These are phyloP conservation scores for Rhizophagus sp. DNA, from an alignment of 192 early-diverging fungal species.

Conservation along the genomic window DNA sequence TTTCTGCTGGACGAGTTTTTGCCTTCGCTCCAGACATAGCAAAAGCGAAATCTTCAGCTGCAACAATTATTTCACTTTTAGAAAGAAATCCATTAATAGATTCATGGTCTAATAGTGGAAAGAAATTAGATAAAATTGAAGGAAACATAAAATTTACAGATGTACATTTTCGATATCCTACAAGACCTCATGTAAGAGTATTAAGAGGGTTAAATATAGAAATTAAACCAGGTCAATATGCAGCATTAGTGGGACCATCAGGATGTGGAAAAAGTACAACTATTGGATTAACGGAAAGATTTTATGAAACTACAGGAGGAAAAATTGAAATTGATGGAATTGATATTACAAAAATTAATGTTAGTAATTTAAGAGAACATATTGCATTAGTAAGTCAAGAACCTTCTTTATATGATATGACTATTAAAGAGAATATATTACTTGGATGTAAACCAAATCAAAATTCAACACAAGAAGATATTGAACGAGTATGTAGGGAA, in stretches of 20 bases:
- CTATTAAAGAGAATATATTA: conserved; percentile 52
- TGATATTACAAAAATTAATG: conserved; percentile 47
- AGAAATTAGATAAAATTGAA: conserved; percentile 34
- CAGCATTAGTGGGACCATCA: conserved; percentile 78
- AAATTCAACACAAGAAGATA: conserved; percentile 44
- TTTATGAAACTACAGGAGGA: conserved; percentile 55
- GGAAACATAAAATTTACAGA: conserved; percentile 36
- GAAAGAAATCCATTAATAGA: conserved; percentile 54
- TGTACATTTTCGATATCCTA: conserved; percentile 58
- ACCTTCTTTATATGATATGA: conserved; percentile 38
- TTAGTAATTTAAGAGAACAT: conserved; percentile 42
- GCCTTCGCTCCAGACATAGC: conserved; percentile 56
- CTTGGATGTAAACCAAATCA: conserved; percentile 55
- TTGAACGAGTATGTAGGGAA: conserved; percentile 49
- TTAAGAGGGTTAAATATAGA: conserved; percentile 56
- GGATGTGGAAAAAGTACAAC: conserved; percentile 71
- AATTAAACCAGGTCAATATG: conserved; percentile 62
- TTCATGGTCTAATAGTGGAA: conserved; percentile 32
- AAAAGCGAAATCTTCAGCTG: conserved; percentile 59
- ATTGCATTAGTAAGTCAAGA: conserved; percentile 56
- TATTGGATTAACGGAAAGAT: conserved; percentile 60
- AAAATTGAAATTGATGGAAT: conserved; percentile 42
- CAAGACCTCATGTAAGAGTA: conserved; percentile 61
- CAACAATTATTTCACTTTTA: conserved; percentile 49
- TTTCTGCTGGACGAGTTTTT: conserved; percentile 51